Conservation (phyloP, 1,284 basidiomycete genomes). For the Melanopsichium pennsylvanicum region DNA sequence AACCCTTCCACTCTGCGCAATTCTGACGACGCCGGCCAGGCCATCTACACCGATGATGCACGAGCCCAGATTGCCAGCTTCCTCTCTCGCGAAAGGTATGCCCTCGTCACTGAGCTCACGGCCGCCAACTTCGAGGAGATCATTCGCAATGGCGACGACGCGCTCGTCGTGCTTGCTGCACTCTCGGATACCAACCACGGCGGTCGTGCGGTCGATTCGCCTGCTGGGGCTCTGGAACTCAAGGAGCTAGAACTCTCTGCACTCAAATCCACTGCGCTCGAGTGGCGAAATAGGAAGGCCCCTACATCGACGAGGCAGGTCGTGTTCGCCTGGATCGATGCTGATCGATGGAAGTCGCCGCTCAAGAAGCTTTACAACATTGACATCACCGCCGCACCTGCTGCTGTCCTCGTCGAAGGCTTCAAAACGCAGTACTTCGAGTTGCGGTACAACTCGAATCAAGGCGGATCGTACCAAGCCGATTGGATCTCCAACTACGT, state of each 20-base stretch:
- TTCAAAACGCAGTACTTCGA: slow-evolving; percentile 44
- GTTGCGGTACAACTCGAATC: slow-evolving; percentile 15
- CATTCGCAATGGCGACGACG: slow-evolving; percentile 40
- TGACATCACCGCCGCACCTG: slow-evolving; percentile 27
- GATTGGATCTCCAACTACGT: slow-evolving; percentile 34
- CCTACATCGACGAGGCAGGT: slow-evolving; percentile 6
- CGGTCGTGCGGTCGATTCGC: not conserved
- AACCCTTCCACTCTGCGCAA: slow-evolving; percentile 23
- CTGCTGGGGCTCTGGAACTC: slow-evolving; percentile 26
- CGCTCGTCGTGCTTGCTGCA: slow-evolving; percentile 54
- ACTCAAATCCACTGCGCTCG: slow-evolving; percentile 38
- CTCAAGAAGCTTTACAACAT: slow-evolving; percentile 49
- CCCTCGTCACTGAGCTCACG: slow-evolving; percentile 52
- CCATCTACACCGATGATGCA: slow-evolving; percentile 19
- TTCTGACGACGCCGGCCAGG: not conserved
- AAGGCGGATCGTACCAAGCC: no score
- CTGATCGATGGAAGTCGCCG: slow-evolving; percentile 52
- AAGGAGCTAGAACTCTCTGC: slow-evolving; percentile 45
- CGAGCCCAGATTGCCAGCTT: slow-evolving; percentile 30
- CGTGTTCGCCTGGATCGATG: slow-evolving; percentile 62
- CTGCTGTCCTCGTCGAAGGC: slow-evolving; percentile 49
- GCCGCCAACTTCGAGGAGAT: slow-evolving; percentile 52
- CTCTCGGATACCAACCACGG: slow-evolving; percentile 52
- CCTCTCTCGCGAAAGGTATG: slow-evolving; percentile 47
- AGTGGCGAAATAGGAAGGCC: slow-evolving; percentile 36